A percentile compares a stretch with the other conserved stretches of the same genome.
These are phyloP conservation scores for Cordyceps pruinosa DNA, from an alignment of 2,329 filamentous ascomycete genomes.

Conservation along the genomic window DNA sequence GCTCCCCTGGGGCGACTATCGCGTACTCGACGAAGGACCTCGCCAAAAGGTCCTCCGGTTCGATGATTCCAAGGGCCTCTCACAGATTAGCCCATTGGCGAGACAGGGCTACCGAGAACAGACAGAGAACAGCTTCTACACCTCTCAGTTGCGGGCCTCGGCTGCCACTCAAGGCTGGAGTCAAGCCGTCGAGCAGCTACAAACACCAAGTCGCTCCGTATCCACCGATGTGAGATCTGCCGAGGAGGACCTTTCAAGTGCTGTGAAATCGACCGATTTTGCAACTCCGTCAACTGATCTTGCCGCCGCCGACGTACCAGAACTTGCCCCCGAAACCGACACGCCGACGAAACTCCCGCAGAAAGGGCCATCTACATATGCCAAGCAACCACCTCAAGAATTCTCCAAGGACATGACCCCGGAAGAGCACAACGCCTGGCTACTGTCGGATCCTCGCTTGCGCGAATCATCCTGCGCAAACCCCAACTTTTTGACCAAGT, in stretches of 20 bases:
- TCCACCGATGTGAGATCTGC: conserved; percentile 2
- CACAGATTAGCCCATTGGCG: conserved; percentile 53
- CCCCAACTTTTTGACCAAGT: conserved; percentile 88
- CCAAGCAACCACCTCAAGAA: conserved; percentile 4
- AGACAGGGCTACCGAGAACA: conserved; percentile 70
- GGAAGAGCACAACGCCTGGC: conserved; percentile 83
- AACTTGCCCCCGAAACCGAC: conserved; percentile 11
- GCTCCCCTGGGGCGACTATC: conserved; percentile 79
- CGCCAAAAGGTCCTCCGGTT: conserved; percentile 70
- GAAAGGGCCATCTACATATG: too few species aligned
- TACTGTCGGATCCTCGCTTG: conserved; percentile 77
- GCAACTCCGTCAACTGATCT: background rate
- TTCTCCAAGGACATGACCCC: conserved; percentile 65
- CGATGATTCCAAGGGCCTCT: conserved; percentile 55
- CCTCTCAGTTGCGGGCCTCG: conserved; percentile 53
- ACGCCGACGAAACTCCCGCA: background rate
- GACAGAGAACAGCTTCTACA: conserved; percentile 77
- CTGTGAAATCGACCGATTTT: background rate
- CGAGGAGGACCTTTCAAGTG: conserved; percentile 13
- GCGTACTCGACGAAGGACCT: conserved; percentile 76
- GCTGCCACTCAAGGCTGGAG: conserved; percentile 24
- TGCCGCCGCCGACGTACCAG: conserved; percentile 1
- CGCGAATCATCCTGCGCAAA: conserved; percentile 87
- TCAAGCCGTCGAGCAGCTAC: conserved; percentile 23
- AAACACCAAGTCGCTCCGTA: conserved; percentile 17